phyloP scores from a whole-genome alignment of 2,329 filamentous ascomycete genomes.

The Apiospora pterosperma region DNA sequence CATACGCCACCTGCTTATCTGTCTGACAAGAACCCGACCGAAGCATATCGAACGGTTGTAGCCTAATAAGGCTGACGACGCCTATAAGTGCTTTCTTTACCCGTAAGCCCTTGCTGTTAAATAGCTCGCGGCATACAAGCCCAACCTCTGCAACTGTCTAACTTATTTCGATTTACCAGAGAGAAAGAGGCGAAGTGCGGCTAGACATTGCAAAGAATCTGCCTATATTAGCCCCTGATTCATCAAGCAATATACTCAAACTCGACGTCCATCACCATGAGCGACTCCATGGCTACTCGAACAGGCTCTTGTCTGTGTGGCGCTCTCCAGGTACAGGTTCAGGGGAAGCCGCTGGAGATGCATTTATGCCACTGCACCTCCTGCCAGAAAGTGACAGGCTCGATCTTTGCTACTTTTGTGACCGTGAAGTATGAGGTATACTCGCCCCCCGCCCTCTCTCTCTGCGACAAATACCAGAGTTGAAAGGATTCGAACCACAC shows the following conservation, averaged over 20 bases:
- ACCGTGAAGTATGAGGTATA: background rate
- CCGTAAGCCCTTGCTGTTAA: background rate
- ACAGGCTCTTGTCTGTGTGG: background rate
- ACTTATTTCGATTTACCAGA: too few species aligned
- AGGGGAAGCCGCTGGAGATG: background rate
- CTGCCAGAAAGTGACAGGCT: background rate
- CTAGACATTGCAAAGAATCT: too few species aligned
- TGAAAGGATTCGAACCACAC: too few species aligned
- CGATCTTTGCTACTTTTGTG: background rate
- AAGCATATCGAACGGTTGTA: background rate
- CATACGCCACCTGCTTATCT: background rate
- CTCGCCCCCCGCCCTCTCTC: background rate
- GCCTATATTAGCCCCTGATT: background rate
- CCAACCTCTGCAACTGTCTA: too few species aligned
- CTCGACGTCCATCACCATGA: background rate
- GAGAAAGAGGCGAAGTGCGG: background rate
- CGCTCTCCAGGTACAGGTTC: background rate
- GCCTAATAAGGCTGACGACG: background rate
- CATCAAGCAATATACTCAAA: background rate
- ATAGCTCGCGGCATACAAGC: background rate
- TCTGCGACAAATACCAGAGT: background rate
- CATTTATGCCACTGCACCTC: background rate
- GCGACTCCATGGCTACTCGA: background rate
- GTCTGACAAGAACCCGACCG: background rate
- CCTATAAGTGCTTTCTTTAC: background rate